A percentile compares a stretch with the other conserved stretches of the same genome.
Evolutionary conservation across 2,329 filamentous ascomycete genomes (phyloP).

Genomic region (Pseudodiploospora longispora): DNA sequence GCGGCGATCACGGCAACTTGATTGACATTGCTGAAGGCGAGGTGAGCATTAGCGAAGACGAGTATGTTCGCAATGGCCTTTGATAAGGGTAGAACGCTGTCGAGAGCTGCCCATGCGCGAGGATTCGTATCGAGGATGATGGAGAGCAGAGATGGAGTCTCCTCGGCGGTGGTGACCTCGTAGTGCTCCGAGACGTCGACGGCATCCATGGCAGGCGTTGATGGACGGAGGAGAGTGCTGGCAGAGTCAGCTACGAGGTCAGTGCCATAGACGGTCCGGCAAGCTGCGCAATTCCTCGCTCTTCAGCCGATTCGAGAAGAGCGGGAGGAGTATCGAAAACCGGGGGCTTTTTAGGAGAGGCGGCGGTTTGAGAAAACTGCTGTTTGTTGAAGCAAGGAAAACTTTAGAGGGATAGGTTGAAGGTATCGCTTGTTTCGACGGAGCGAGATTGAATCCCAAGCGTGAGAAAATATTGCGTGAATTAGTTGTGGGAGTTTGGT

Average conservation of each 20-base stretch:
- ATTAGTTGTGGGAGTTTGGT: too few species aligned
- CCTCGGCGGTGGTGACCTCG: constrained; percentile 44
- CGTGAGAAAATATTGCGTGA: too few species aligned
- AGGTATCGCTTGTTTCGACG: not conserved
- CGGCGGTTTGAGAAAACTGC: too few species aligned
- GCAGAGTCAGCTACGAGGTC: constrained; percentile 26
- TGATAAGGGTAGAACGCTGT: constrained; percentile 67
- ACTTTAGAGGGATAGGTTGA: not conserved
- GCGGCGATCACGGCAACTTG: constrained; percentile 87
- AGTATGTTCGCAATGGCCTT: constrained; percentile 81
- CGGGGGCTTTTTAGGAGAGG: too few species aligned
- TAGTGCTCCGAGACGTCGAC: constrained; percentile 54
- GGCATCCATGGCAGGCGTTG: constrained; percentile 35
- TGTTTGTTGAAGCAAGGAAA: not conserved
- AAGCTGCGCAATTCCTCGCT: too few species aligned
- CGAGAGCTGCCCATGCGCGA: constrained; percentile 79
- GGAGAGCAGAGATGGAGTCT: constrained; percentile 73
- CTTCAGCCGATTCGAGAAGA: not conserved
- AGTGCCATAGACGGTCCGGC: not conserved
- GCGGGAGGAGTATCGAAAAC: not conserved
- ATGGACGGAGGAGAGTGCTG: constrained; percentile 7
- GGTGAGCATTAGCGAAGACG: constrained; percentile 93
- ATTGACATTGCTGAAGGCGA: constrained; percentile 89
- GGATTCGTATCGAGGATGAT: constrained; percentile 96
- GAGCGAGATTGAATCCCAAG: too few species aligned